Evolutionary conservation across 2,329 filamentous ascomycete genomes (phyloP).

Genomic region (Aspergillus awamori): DNA sequence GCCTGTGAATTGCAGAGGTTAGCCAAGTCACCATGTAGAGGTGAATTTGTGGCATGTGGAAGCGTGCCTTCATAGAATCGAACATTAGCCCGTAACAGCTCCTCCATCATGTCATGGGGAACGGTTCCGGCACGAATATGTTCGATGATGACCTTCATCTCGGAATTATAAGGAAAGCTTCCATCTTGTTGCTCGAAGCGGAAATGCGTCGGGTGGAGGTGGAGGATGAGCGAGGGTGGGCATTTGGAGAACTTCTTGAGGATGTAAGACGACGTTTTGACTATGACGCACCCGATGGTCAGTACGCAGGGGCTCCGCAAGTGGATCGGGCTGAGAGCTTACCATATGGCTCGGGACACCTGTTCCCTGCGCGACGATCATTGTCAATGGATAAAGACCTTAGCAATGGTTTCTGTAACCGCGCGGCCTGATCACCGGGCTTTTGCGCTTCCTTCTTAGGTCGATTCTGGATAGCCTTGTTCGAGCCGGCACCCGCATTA

Average conservation of each 20-base stretch:
- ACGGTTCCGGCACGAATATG: conserved; percentile 76
- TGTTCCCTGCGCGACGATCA: conserved; percentile 43
- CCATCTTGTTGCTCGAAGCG: conserved; percentile 92
- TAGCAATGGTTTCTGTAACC: conserved; percentile 39
- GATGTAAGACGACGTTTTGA: conserved; percentile 74
- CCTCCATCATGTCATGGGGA: conserved; percentile 84
- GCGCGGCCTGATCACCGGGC: conserved; percentile 36
- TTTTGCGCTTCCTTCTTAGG: conserved; percentile 60
- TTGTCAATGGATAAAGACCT: conserved; percentile 32
- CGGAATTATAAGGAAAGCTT: conserved; percentile 87
- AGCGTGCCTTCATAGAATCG: conserved; percentile 79
- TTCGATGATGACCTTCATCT: conserved; percentile 80
- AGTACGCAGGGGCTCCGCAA: conserved; percentile 19
- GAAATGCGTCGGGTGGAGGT: conserved; percentile 83
- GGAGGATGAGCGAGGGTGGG: conserved; percentile 81
- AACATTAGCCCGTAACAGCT: conserved; percentile 71
- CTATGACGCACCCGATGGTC: conserved; percentile 48
- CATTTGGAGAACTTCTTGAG: conserved; percentile 75
- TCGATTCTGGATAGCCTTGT: conserved; percentile 50
- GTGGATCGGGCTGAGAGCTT: conserved; percentile 20
- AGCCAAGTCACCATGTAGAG: conserved; percentile 5
- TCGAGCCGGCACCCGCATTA: conserved; percentile 24
- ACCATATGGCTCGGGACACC: conserved; percentile 51
- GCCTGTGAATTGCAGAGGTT: conserved; percentile 40
- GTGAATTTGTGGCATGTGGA: background rate